Evolutionary conservation across 768 basidiomycete genomes (phyloP).

Genomic region (Mrakia hoshinonis): DNA sequence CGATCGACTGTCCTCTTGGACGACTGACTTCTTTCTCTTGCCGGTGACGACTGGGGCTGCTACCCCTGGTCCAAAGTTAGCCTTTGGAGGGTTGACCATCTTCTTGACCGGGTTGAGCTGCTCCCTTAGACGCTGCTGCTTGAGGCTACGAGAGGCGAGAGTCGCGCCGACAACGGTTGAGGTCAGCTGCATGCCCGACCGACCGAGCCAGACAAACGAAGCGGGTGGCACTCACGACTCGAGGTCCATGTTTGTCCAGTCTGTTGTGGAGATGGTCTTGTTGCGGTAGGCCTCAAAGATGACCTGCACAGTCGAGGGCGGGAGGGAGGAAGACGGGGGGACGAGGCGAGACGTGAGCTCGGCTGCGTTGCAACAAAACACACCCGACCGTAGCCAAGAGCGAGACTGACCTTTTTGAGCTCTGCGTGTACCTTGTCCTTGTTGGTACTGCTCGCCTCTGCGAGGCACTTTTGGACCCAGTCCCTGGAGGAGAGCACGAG

Average conservation of each 20-base stretch:
- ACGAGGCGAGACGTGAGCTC: background rate
- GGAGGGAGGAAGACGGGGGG: background rate
- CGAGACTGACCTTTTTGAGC: conserved; percentile 56
- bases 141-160: conserved; percentile 40
- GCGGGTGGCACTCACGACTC: conserved; percentile 52
- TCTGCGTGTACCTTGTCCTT: conserved; percentile 81
- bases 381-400: background rate
- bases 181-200: conserved; percentile 47
- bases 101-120: background rate
- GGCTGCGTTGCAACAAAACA: background rate
- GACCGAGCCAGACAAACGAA: conserved; percentile 46
- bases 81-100: background rate
- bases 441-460: conserved; percentile 82
- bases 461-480: conserved; percentile 89
- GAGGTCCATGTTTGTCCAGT: conserved; percentile 82
- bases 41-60: conserved; percentile 10
- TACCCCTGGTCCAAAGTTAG: conserved; percentile 1
- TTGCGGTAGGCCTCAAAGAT: conserved; percentile 84
- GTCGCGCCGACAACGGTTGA: background rate
- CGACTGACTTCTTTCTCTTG: conserved; percentile 31
- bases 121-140: conserved; percentile 20
- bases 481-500: conserved; percentile 49
- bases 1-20: background rate
- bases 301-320: conserved; percentile 44
- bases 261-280: conserved; percentile 81